A percentile compares a stretch with the other conserved stretches of the same genome.
phyloP scores from a whole-genome alignment of 179 eudicot genomes.

The Dionaea muscipula region DNA sequence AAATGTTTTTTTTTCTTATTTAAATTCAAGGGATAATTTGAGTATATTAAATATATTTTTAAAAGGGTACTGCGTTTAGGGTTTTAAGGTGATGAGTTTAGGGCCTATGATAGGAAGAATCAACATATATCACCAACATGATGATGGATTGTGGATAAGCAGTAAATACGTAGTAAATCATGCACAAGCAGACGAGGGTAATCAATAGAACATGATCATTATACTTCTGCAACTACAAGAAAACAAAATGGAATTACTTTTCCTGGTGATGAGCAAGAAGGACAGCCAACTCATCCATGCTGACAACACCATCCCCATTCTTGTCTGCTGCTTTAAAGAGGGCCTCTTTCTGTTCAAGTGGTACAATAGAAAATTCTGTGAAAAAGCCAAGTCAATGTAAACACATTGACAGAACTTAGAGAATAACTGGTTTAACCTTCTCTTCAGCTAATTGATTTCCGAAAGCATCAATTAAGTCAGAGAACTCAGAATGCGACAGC shows the following conservation, averaged over 20 bases:
- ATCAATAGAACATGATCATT: no score
- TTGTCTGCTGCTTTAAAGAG: slow-evolving; percentile 79
- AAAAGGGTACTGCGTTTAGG: no score
- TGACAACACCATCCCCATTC: slow-evolving; percentile 72
- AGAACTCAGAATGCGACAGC: slow-evolving; percentile 72
- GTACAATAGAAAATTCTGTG: not conserved
- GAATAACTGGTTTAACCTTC: slow-evolving; percentile 35
- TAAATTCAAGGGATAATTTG: no score
- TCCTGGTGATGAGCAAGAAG: slow-evolving; percentile 74
- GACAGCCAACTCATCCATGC: slow-evolving; percentile 84
- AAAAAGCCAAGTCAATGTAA: slow-evolving; percentile 2
- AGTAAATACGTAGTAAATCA: no score
- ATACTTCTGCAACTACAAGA: not conserved
- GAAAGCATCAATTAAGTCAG: slow-evolving; percentile 64
- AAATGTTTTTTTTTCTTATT: no score
- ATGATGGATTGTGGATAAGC: no score
- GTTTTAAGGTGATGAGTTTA: no score
- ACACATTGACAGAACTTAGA: not conserved
- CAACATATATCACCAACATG: no score
- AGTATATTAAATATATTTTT: no score
- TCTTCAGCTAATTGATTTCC: slow-evolving; percentile 73
- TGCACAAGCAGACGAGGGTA: no score
- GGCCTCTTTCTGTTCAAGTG: slow-evolving; percentile 58
- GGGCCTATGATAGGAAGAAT: no score
- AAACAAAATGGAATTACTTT: slow-evolving; percentile 32